phyloP scores from a whole-genome alignment of 768 basidiomycete species.

The Tulasnella sp. region DNA sequence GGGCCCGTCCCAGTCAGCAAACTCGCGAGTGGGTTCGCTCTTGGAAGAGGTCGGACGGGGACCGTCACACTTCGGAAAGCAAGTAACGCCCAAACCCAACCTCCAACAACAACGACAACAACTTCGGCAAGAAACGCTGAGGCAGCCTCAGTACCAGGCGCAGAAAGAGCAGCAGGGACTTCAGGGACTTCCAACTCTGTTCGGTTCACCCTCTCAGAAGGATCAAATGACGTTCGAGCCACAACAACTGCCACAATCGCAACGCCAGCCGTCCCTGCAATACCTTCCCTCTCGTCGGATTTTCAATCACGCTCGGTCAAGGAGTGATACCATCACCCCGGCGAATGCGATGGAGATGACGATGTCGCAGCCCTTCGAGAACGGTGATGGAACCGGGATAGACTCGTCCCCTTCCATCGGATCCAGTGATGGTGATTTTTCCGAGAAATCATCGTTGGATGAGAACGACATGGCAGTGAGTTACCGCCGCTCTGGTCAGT shows the following conservation, averaged over 20 bases:
- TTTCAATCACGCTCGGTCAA: not conserved
- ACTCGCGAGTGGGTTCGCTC: slow-evolving; percentile 12
- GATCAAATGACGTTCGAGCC: slow-evolving; percentile 3
- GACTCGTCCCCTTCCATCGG: not conserved
- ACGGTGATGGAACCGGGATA: not conserved
- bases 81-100: slow-evolving; percentile 9
- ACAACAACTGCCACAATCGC: not conserved
- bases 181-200: not conserved
- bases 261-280: slow-evolving; percentile 6
- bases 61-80: slow-evolving; percentile 16
- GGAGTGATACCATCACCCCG: slow-evolving; percentile 19
- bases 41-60: slow-evolving; percentile 16
- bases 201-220: not conserved
- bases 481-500: slow-evolving; percentile 19
- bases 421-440: not conserved
- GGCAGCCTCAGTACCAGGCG: not conserved
- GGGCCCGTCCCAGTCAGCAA: slow-evolving; percentile 16
- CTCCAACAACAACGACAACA: not conserved
- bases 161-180: not conserved
- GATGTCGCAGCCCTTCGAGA: not conserved
- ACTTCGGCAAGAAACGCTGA: not conserved
- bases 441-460: not conserved
- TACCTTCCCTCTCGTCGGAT: not conserved
- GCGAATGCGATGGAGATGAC: not conserved
- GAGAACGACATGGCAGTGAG: not conserved